Conservation (phyloP, 192 early-diverging fungal species). For the Mortierella alpina region DNA sequence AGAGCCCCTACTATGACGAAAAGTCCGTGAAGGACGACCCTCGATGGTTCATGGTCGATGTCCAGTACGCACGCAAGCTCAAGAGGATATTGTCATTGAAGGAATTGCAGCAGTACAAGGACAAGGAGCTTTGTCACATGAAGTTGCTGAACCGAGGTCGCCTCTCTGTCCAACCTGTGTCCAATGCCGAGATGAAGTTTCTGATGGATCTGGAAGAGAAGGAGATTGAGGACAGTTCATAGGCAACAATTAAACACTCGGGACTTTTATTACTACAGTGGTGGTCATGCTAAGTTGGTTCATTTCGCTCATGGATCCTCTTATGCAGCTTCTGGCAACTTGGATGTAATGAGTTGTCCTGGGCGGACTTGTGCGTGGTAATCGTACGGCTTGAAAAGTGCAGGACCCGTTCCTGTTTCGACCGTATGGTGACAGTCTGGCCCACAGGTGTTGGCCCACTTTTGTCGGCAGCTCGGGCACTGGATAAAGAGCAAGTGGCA, state of each 20-base stretch:
- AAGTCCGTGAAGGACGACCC: slow-evolving; percentile 75
- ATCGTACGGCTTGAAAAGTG: slow-evolving; percentile 32
- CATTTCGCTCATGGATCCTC: neutral
- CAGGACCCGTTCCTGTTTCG: slow-evolving; percentile 25
- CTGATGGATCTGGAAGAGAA: slow-evolving; percentile 64
- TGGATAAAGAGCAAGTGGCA: slow-evolving; percentile 82
- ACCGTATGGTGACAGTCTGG: slow-evolving; percentile 38
- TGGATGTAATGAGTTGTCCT: slow-evolving; percentile 2
- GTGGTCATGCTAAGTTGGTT: too few relatives aligned
- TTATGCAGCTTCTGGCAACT: slow-evolving; percentile 15
- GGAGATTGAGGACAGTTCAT: neutral
- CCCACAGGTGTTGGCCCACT: slow-evolving; percentile 64
- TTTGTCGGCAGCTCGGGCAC: slow-evolving; percentile 64
- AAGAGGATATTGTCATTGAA: slow-evolving; percentile 70
- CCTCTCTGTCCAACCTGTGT: slow-evolving; percentile 83
- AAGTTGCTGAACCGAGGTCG: slow-evolving; percentile 75
- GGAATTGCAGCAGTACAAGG: slow-evolving; percentile 69
- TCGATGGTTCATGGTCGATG: slow-evolving; percentile 90
- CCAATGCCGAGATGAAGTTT: slow-evolving; percentile 69
- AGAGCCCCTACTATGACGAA: slow-evolving; percentile 82
- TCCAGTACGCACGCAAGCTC: slow-evolving; percentile 78
- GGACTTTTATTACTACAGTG: neutral
- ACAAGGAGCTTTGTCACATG: slow-evolving; percentile 69
- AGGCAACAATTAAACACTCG: neutral
- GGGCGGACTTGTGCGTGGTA: slow-evolving; percentile 45